Conservation (phyloP, 768 basidiomycete genomes). For the Amanita polypyramis region DNA sequence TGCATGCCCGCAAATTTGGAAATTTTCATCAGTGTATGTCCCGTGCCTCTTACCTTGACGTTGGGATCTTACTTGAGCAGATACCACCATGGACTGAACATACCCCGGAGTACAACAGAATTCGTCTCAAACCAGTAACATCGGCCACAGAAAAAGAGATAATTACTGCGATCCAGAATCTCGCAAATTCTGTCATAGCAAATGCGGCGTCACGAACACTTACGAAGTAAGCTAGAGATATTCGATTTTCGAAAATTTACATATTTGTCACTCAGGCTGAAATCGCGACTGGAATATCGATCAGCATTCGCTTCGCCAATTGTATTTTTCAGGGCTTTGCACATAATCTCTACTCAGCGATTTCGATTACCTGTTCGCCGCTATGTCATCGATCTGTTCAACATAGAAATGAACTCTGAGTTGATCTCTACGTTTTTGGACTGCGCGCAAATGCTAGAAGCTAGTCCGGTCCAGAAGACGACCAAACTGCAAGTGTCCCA, state of each 20-base stretch:
- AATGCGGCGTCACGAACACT: constrained; percentile 89
- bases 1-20: constrained; percentile 84
- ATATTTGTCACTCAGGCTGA: constrained; percentile 42
- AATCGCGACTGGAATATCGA: constrained; percentile 66
- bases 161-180: constrained; percentile 82
- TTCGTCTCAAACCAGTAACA: constrained; percentile 52
- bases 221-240: constrained; percentile 45
- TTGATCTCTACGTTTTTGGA: constrained; percentile 45
- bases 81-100: constrained; percentile 56
- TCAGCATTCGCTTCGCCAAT: constrained; percentile 66
- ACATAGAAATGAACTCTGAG: constrained; percentile 61
- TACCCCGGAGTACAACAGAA: constrained; percentile 25
- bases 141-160: constrained; percentile 72
- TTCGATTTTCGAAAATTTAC: constrained; percentile 1
- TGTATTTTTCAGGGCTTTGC: constrained; percentile 77
- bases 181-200: constrained; percentile 92
- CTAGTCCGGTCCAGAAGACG: constrained; percentile 28
- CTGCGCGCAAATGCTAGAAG: constrained; percentile 39
- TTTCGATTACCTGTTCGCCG: constrained; percentile 88
- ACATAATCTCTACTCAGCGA: constrained; percentile 79
- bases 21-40: constrained; percentile 65
- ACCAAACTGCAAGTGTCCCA: constrained; percentile 1
- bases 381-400: constrained; percentile 91
- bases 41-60: background rate
- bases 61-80: constrained; percentile 26